These are phyloP conservation scores for Mycosphaerella arachidis DNA, from an alignment of 2,329 filamentous ascomycete species.

Conservation along the genomic window DNA sequence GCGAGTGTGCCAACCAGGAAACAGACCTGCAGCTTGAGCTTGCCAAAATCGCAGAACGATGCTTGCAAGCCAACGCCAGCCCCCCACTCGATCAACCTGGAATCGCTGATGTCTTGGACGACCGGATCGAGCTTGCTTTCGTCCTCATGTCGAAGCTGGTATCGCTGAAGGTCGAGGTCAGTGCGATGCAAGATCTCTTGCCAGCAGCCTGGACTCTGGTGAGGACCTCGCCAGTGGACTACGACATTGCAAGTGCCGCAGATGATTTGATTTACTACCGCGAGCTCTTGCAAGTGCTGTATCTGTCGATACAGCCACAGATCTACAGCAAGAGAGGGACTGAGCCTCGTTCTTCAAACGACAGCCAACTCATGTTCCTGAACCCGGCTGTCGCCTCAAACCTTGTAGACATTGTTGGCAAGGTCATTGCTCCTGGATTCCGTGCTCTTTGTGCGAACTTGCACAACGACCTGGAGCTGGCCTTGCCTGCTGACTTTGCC, in stretches of 20 bases:
- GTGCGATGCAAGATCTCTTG: conserved; percentile 53
- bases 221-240: conserved; percentile 50
- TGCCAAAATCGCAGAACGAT: conserved; percentile 69
- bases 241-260: conserved; percentile 55
- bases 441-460: conserved; percentile 73
- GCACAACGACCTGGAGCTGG: conserved; percentile 51
- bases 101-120: conserved; percentile 72
- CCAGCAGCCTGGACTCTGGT: conserved; percentile 58
- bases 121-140: conserved; percentile 74
- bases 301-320: conserved; percentile 70
- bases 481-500: conserved; percentile 70
- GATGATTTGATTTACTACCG: conserved; percentile 70
- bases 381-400: conserved; percentile 46
- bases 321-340: conserved; percentile 22
- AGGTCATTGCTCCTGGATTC: conserved; percentile 77
- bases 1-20: conserved; percentile 52
- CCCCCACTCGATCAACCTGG: conserved; percentile 70
- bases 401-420: conserved; percentile 73
- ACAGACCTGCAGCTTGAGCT: conserved; percentile 63
- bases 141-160: conserved; percentile 77
- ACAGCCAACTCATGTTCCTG: conserved; percentile 25
- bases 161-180: conserved; percentile 45
- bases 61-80: conserved; percentile 71
- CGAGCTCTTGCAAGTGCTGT: conserved; percentile 76
- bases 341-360: background rate